phyloP scores from a whole-genome alignment of 257 asterid genomes.

The Solanum habrochaites region DNA sequence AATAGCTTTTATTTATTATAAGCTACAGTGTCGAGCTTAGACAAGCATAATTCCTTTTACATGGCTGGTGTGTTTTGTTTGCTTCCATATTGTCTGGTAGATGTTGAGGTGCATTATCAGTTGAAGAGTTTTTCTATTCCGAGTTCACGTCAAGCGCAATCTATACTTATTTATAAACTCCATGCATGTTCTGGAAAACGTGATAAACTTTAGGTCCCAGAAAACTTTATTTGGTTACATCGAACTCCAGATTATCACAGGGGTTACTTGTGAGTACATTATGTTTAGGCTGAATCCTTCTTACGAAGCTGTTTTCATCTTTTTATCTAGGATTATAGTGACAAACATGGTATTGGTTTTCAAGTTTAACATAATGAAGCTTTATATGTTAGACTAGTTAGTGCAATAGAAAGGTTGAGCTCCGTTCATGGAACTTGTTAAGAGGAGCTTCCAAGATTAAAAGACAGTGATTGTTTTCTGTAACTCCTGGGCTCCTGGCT shows the following conservation, averaged over 20 bases:
- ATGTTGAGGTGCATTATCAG: background rate
- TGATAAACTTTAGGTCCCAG: background rate
- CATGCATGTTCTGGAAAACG: background rate
- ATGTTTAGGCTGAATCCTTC: background rate
- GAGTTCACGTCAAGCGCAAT: background rate
- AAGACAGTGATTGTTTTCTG: background rate
- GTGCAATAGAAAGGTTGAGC: background rate
- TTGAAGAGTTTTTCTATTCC: background rate
- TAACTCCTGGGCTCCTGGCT: background rate
- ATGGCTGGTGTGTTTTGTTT: background rate
- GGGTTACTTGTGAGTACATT: background rate
- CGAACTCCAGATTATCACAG: background rate
- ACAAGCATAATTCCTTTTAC: background rate
- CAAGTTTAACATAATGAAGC: background rate
- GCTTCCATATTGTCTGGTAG: background rate
- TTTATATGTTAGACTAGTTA: background rate
- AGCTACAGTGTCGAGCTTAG: background rate
- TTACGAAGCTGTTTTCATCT: background rate
- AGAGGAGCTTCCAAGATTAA: background rate
- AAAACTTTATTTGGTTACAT: background rate
- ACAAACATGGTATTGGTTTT: background rate
- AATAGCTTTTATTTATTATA: background rate
- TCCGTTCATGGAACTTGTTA: background rate
- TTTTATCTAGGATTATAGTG: background rate
- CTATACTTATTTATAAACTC: background rate